A percentile compares a stretch with the other conserved stretches of the same genome.
Conservation (phyloP, 352 stramenopile species). For the Globisporangium yorkense region DNA sequence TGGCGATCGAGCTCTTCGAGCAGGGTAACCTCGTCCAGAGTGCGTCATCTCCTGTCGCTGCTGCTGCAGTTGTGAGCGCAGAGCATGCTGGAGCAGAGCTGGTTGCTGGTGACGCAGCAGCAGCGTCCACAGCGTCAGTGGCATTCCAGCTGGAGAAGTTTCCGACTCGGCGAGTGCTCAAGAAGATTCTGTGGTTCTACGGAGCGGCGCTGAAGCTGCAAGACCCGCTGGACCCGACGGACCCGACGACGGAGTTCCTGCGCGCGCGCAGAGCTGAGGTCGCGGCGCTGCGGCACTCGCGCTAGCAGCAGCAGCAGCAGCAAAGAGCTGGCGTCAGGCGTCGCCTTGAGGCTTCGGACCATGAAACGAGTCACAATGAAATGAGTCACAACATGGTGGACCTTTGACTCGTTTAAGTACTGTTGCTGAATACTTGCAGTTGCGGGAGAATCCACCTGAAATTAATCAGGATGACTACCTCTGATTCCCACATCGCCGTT, state of each 20-base stretch:
- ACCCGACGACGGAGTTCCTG: not conserved
- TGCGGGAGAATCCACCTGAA: too few relatives aligned
- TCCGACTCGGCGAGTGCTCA: constrained; percentile 10
- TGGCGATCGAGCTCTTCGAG: constrained; percentile 24
- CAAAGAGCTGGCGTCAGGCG: too few relatives aligned
- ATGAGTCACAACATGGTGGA: too few relatives aligned
- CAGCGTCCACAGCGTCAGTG: not conserved
- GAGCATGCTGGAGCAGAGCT: not conserved
- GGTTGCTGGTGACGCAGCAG: constrained; percentile 1
- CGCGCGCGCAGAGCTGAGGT: not conserved
- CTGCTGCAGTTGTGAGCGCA: not conserved
- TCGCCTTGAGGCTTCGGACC: too few relatives aligned
- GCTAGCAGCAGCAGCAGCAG: not conserved
- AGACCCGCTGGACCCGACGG: constrained; percentile 8
- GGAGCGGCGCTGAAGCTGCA: constrained; percentile 16
- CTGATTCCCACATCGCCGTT: too few relatives aligned
- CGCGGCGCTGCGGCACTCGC: not conserved
- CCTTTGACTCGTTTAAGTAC: too few relatives aligned
- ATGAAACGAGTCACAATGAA: too few relatives aligned
- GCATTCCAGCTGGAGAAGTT: constrained; percentile 12
- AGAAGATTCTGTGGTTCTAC: constrained; percentile 20
- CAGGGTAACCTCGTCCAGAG: constrained; percentile 6
- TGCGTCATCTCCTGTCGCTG: not conserved
- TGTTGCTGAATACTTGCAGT: too few relatives aligned
- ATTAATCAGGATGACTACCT: too few relatives aligned